Conservation (phyloP, 2,329 filamentous ascomycete species). For the Monosporascus sp. region DNA sequence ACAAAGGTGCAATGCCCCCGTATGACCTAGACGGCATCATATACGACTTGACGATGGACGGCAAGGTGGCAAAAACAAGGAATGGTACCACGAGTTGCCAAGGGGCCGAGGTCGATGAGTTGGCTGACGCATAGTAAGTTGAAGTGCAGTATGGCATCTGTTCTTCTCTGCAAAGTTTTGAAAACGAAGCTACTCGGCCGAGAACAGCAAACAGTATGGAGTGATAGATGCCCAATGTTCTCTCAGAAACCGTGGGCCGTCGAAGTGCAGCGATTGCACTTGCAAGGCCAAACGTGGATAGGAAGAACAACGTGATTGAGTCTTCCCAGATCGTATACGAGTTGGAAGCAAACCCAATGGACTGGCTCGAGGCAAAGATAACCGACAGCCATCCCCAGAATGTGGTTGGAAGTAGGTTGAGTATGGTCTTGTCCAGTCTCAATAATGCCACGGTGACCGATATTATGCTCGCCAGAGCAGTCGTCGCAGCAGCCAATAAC, state of each 20-base stretch:
- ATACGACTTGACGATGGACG: constrained; percentile 72
- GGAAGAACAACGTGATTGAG: constrained; percentile 85
- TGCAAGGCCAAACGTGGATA: constrained; percentile 79
- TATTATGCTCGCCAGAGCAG: constrained; percentile 39
- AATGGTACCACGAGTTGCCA: constrained; percentile 86
- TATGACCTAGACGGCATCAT: constrained; percentile 80
- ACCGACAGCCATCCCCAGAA: constrained; percentile 86
- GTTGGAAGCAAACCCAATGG: constrained; percentile 92
- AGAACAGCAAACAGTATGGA: constrained; percentile 77
- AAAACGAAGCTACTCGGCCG: constrained; percentile 75
- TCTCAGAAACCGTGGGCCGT: constrained; percentile 60
- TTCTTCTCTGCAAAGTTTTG: constrained; percentile 90
- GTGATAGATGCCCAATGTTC: constrained; percentile 75
- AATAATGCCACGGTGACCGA: constrained; percentile 37
- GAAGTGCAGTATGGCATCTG: constrained; percentile 96
- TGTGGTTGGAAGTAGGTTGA: constrained; percentile 60
- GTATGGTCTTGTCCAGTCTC: constrained; percentile 36
- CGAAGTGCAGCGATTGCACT: constrained; percentile 70
- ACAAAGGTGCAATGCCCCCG: constrained; percentile 76
- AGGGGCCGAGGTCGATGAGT: constrained; percentile 83
- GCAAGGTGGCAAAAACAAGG: constrained; percentile 64
- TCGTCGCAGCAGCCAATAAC: constrained; percentile 34
- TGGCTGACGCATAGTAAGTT: constrained; percentile 89
- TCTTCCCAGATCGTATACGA: constrained; percentile 99
- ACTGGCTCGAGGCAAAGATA: constrained; percentile 77